Base-by-base conservation (phyloP, 2,329 filamentous ascomycete species). In the Dryadomyces sulphureus region DNA sequence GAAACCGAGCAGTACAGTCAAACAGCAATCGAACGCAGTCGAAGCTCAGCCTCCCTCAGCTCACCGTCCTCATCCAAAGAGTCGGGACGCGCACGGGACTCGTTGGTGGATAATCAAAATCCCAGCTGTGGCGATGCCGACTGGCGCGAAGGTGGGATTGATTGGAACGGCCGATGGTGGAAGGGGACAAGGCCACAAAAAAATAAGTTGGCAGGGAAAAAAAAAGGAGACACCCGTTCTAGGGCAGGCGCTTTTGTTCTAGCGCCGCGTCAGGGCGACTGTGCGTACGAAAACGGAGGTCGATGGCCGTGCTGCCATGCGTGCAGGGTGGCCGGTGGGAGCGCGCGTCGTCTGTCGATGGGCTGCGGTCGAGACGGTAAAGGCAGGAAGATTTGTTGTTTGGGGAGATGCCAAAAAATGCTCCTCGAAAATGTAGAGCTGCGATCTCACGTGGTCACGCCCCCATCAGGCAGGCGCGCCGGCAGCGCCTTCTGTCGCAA, bases 21-120 rank as follows among this genome's bases (percentile, higher is more conserved):
- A n/a, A n/a, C n/a, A n/a, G n/a, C n/a, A n/a, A n/a, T n/a, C n/a
- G n/a, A n/a, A n/a, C n/a, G n/a, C n/a, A n/a, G n/a, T n/a, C n/a
- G n/a, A n/a, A n/a, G n/a, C n/a, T n/a, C n/a, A n/a, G n/a, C n/a
- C n/a, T n/a, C n/a, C n/a, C n/a, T n/a, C n/a, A n/a, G n/a, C n/a
- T n/a, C n/a, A n/a, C n/a, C n/a, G n/a, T n/a, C n/a, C n/a, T n/a
- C n/a, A n/a, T n/a, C n/a, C n/a, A n/a, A n/a, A n/a, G n/a, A n/a
- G n/a, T n/a, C n/a, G n/a, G n/a, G n/a, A n/a, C 42, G 42, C 42
- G 42, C 42, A 44, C 42, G 42, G 42, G 34, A 22, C 34, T 38
- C 27, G 32, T 22, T 21, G 42, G 42, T 44, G 34, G 38, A 32
- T 45, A 45, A 32, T 12, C 17, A 30, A n/a, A 44, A 30, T 12